Base-by-base conservation (phyloP, 2,329 filamentous ascomycete species). In the Diaporthe ilicicola region DNA sequence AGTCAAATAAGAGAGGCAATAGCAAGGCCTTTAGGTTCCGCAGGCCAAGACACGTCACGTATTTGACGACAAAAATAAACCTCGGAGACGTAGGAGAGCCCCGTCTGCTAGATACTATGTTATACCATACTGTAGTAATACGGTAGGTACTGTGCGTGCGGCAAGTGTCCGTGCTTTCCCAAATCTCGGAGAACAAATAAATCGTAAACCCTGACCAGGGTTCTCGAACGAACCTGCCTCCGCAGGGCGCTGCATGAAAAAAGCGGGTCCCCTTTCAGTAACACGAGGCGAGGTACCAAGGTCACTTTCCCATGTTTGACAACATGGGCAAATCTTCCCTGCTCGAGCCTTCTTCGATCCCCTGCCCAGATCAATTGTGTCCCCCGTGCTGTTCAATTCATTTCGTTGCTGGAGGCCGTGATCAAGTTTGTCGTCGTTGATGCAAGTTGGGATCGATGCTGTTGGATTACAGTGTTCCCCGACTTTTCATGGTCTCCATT, bases 241-340 rank as follows among this genome's bases (percentile, higher is more conserved):
- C 12, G 53, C 22, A 44, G 17, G 17, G 19, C 22, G 61, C 67
- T 54, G 32, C 59, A 34, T 17, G 22, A 34, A 29, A 32, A 44
- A 54, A 24, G 46, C 68, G 71, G 68, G 62, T 70, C 69, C 46
- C 48, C 42, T 32, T 44, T 64, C 69, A 48, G 53, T 22, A 56
- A 46, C 34, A 68, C 53, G 44, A 55, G 42, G n/a, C 17, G n/a
- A 70, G 42, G 71, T 72, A 72, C 68, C 68, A 61, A 71, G 51
- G 71, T 72, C 55, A 72, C 71, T 72, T 72, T 72, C 55, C 71
- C 71, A 72, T 72, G 48, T 53, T 46, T 15, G 15, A 13, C 39
- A 53, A 39, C 15, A 72, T 72, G 70, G 67, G 53, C 27, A 67
- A 69, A 64, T 29, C 50, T 32, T 66, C 2, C 37, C 29, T 32